Evolutionary conservation across 2,329 filamentous ascomycete genomes (phyloP).

Genomic region (Mycosphaerelloides madeirae): DNA sequence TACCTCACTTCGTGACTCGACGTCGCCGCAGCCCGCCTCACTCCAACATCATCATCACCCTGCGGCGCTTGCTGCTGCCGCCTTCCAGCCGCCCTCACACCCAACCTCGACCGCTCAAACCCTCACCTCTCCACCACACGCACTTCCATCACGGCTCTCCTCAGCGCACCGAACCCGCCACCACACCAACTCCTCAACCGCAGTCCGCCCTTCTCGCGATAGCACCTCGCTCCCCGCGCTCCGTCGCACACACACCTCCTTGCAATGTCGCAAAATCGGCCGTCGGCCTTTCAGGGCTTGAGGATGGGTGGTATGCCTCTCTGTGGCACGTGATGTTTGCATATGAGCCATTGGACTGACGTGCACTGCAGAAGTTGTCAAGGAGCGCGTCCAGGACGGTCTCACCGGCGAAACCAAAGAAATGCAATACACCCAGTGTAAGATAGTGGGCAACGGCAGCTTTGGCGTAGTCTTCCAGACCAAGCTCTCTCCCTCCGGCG

Average conservation of each 20-base stretch:
- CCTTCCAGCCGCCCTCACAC: too few relatives aligned
- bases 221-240: slow-evolving; percentile 24
- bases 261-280: slow-evolving; percentile 84
- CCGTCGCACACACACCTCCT: slow-evolving; percentile 3
- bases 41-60: too few relatives aligned
- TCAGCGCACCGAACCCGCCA: slow-evolving; percentile 37
- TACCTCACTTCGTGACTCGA: too few relatives aligned
- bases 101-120: neutral
- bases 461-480: slow-evolving; percentile 99
- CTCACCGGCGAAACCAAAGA: slow-evolving; percentile 94
- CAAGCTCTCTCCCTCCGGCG: slow-evolving; percentile 93
- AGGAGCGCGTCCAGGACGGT: slow-evolving; percentile 98
- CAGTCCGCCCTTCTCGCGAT: slow-evolving; percentile 39
- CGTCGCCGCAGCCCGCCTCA: too few relatives aligned
- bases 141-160: slow-evolving; percentile 48
- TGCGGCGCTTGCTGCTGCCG: too few relatives aligned
- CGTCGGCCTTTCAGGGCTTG: slow-evolving; percentile 79
- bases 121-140: slow-evolving; percentile 1
- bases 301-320: slow-evolving; percentile 89
- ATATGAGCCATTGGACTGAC: slow-evolving; percentile 32
- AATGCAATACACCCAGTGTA: slow-evolving; percentile 97
- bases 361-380: slow-evolving; percentile 74
- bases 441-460: slow-evolving; percentile 98
- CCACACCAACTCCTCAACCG: slow-evolving; percentile 44
- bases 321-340: slow-evolving; percentile 9